Evolutionary conservation across 2,329 filamentous ascomycete genomes (phyloP).

Genomic region (Hyphodiscus sp.): DNA sequence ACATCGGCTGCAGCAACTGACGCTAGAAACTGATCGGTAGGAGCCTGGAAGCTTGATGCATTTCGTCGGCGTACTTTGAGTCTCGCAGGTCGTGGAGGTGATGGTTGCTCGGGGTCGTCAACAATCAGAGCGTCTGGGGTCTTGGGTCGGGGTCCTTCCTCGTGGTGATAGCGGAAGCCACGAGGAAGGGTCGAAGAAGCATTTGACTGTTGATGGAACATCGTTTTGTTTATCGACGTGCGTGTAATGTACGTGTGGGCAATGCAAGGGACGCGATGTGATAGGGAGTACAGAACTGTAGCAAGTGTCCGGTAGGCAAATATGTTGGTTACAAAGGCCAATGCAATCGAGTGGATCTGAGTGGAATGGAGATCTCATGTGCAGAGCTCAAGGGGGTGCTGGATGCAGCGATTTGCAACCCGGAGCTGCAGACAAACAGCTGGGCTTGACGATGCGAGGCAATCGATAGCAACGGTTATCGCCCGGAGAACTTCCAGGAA

Average conservation of each 20-base stretch:
- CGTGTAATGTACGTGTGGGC: constrained; percentile 13
- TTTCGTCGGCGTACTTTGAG: constrained; percentile 27
- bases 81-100: constrained; percentile 25
- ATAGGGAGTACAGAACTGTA: constrained; percentile 8
- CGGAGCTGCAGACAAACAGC: not conserved
- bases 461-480: not conserved
- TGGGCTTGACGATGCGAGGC: not conserved
- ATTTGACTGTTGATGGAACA: constrained; percentile 23
- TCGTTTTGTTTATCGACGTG: constrained; percentile 15
- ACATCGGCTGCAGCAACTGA: constrained; percentile 60
- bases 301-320: not conserved
- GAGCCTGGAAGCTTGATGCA: constrained; percentile 37
- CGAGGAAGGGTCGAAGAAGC: constrained; percentile 27
- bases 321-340: constrained; percentile 12
- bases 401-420: not conserved
- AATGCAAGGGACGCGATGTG: constrained; percentile 1
- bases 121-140: constrained; percentile 25
- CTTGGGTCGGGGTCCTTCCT: constrained; percentile 18
- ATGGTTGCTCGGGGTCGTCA: constrained; percentile 20
- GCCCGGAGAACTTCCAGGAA: not conserved
- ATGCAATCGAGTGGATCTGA: constrained; percentile 10
- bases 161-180: constrained; percentile 26
- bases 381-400: not conserved
- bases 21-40: constrained; percentile 60
- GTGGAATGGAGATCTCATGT: constrained; percentile 1